Conservation (phyloP, 192 early-diverging fungal species). For the Backusella tuberculispora region DNA sequence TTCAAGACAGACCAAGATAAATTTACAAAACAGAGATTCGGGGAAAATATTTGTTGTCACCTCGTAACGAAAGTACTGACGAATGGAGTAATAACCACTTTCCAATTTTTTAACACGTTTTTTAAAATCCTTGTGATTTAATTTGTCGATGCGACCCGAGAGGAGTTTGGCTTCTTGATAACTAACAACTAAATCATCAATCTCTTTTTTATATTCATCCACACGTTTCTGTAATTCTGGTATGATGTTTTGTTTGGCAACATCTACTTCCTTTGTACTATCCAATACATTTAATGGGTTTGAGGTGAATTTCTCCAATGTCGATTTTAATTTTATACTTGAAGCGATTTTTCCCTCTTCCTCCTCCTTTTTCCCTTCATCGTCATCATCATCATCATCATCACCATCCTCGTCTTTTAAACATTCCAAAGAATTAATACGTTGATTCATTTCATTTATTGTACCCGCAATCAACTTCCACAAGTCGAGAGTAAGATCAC, state of each 20-base stretch:
- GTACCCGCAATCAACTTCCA: background rate
- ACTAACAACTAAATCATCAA: slow-evolving; percentile 19
- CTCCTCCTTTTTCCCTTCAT: background rate
- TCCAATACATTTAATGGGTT: slow-evolving; percentile 5
- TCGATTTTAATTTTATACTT: background rate
- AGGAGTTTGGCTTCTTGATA: background rate
- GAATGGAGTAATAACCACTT: slow-evolving; percentile 53
- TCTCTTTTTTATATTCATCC: background rate
- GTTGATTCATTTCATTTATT: slow-evolving; percentile 4
- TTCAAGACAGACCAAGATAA: slow-evolving; percentile 63
- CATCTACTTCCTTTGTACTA: slow-evolving; percentile 21
- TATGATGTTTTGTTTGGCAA: background rate
- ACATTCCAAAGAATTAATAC: background rate
- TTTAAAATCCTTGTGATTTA: slow-evolving; percentile 70
- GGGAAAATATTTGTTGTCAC: slow-evolving; percentile 41
- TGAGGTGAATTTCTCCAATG: background rate
- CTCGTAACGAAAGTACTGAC: slow-evolving; percentile 57
- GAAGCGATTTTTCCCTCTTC: background rate
- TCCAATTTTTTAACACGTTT: slow-evolving; percentile 68
- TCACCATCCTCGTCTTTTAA: background rate
- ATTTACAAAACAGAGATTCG: slow-evolving; percentile 44
- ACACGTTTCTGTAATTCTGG: background rate
- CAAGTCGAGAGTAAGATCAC: background rate
- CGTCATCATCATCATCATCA: background rate
- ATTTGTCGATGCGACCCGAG: slow-evolving; percentile 58